Evolutionary conservation across 768 basidiomycete species (phyloP).

Genomic region (Leccinum rimulosum): DNA sequence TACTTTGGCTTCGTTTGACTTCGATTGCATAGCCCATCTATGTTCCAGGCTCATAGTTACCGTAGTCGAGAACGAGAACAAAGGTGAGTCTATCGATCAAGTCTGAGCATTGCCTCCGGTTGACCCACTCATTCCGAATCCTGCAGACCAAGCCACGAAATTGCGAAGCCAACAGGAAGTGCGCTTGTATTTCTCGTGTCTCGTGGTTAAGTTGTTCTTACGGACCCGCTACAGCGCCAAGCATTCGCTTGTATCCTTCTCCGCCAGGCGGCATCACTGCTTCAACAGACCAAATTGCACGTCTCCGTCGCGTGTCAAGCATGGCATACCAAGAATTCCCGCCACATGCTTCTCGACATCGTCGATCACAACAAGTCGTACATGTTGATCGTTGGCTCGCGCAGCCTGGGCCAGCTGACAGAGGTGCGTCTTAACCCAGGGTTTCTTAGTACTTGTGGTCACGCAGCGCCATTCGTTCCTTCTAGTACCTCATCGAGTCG

Average conservation of each 20-base stretch:
- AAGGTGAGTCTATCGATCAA: slow-evolving; percentile 48
- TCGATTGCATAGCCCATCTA: slow-evolving; percentile 20
- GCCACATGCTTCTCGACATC: slow-evolving; percentile 89
- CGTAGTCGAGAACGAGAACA: slow-evolving; percentile 74
- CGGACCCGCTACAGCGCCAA: slow-evolving; percentile 60
- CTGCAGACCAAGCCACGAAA: slow-evolving; percentile 73
- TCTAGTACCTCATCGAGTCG: slow-evolving; percentile 82
- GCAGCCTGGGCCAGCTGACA: slow-evolving; percentile 83
- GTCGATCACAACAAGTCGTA: slow-evolving; percentile 79
- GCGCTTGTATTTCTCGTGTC: slow-evolving; percentile 14
- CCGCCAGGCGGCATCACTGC: slow-evolving; percentile 82
- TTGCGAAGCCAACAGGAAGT: slow-evolving; percentile 92
- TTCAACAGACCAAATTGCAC: slow-evolving; percentile 88
- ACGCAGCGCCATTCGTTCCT: neutral
- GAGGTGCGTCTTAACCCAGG: slow-evolving; percentile 49
- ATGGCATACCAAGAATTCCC: slow-evolving; percentile 93
- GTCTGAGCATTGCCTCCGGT: slow-evolving; percentile 38
- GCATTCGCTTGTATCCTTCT: slow-evolving; percentile 83
- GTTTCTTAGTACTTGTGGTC: neutral
- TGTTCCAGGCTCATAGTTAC: slow-evolving; percentile 30
- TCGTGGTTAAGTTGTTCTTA: slow-evolving; percentile 10
- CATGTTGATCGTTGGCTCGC: slow-evolving; percentile 93
- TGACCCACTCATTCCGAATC: slow-evolving; percentile 66
- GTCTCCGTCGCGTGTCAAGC: slow-evolving; percentile 90
- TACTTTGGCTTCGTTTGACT: slow-evolving; percentile 1